Evolutionary conservation across 306 rosid genomes (phyloP), one percentile per base, ranked within the genome.

Genomic region (Inga leiocalycina): DNA sequence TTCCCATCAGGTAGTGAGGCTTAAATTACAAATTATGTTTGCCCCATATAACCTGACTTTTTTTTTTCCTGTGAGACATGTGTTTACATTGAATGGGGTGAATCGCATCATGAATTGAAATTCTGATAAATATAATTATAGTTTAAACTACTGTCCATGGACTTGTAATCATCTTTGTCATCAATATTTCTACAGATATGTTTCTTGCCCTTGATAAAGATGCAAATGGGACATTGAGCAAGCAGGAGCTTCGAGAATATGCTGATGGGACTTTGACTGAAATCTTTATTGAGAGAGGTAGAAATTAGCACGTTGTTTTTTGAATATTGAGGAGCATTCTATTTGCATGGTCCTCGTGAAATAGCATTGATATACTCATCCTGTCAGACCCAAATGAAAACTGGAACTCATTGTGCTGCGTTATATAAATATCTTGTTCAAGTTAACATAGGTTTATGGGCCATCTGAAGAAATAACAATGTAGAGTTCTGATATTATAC

Each of bases 181-280:
- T 74, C 72, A 45, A 76, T 80, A 49, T 79, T 83, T 86, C 65
- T 86, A 77, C 90, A 97, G 99, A 97, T 76, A 89, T 97, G 91
- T 97, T 94, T 89, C 88, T 97, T 86, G 95, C 94, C 62, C 98
- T 97, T 75, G 98, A 90, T 88, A 94, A 91, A 84, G 98, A 94
- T 87, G 79, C 85, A 65, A 97, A 77, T 79, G 91, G 91, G 84
- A 79, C 97, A 74, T 88, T 97, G 91, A 91, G 97, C 94, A 97
- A 97, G 97, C 97, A 92, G 76, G 98, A 94, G 91, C 97, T 97
- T 84, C 93, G 88, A 78, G 98, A 97, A 81, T 94, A 97, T 89
- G 99, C 97, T 39, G 99, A 97, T 83, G 98, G 98, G 82, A 91
- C 98, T 65, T 85, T 97, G 87, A 94, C 99, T 24, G 98, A 97